Evolutionary conservation across 192 early-diverging fungal genomes (phyloP), one percentile per base, ranked within the genome.

Genomic region (Piromyces finnis): DNA sequence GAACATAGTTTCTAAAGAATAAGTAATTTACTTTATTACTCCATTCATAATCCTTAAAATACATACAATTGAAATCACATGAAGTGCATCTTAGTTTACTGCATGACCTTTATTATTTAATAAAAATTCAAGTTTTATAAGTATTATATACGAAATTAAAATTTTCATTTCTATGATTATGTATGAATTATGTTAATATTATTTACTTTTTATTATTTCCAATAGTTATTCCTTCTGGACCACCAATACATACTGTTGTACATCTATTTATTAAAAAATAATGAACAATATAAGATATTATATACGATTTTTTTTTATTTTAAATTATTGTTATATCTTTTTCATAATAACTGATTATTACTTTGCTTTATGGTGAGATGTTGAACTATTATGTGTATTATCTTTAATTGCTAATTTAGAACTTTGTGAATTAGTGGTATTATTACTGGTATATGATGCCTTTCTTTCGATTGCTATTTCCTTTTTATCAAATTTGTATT

Each of bases 1-100:
- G 84, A 29, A 79, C 80, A 78, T 84, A 68, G 39, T 84, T 84
- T 29, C 84, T 78, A 28, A 84, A 84, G 51, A 84, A 84, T 29
- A 84, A 37, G 78, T 84, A 84, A 81, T 84, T 81, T 2, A 78
- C 84, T 6, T 79, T 77, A 22, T 81, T 78, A 37, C 35, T 79
- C 83, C 83, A 83, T 30, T 82, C 35, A 39, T 26, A 68, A 68
- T 68, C 51, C n/a, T 68, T 68, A n/a, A n/a, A 68, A 68, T 68
- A 68, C 4, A 68, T 68, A n/a, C 51, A 68, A n/a, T 68, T 68
- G 22, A 68, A 68, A 68, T 68, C 51, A n/a, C 51, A 68, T 0
- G 51, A 68, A 26, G 51, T 68, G 26, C 51, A 68, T 68, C 51
- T 68, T 68, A 68, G n/a, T 17, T 68, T 68, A 68, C 26, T 68